Percentiles rank a stretch among this genome's conserved stretches.
Conservation (phyloP, 352 stramenopile genomes). For the Globisporangium uncinulatum region DNA sequence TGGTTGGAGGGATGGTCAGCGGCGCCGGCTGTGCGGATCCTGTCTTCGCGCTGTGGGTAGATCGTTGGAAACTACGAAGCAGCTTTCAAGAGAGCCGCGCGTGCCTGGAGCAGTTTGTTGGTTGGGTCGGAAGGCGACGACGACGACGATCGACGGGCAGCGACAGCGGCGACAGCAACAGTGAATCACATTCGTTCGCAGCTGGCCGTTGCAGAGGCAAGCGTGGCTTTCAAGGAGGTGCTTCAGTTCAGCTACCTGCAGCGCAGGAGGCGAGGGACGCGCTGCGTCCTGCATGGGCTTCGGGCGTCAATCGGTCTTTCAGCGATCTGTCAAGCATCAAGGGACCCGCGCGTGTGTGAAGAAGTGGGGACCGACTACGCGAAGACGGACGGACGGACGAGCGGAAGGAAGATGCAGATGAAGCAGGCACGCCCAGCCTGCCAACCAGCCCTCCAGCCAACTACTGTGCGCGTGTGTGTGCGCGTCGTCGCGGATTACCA, state of each 20-base stretch:
- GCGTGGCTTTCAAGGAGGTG: not conserved
- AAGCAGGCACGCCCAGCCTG: not conserved
- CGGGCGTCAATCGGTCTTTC: constrained; percentile 8
- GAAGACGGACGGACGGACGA: constrained; percentile 5
- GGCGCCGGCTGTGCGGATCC: constrained; percentile 3
- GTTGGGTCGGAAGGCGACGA: not conserved
- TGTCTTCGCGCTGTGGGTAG: constrained; percentile 6
- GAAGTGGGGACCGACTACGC: not conserved
- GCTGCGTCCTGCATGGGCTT: constrained; percentile 6
- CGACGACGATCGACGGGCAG: not conserved
- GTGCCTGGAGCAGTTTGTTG: constrained; percentile 4
- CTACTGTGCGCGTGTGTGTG: too few species aligned
- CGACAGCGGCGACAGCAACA: not conserved
- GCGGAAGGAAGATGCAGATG: not conserved
- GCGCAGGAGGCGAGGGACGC: constrained; percentile 1
- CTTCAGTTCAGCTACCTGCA: not conserved
- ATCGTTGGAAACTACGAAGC: constrained; percentile 15
- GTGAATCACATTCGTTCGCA: constrained; percentile 2
- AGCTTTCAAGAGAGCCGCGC: constrained; percentile 5
- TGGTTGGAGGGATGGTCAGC: not conserved
- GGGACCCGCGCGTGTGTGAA: constrained; percentile 1
- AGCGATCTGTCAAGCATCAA: constrained; percentile 8
- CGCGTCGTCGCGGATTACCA: not conserved
- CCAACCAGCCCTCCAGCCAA: not conserved
- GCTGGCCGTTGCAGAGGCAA: not conserved